Percentiles rank a stretch among this genome's conserved stretches.
Conservation (phyloP, 2,329 filamentous ascomycete genomes). For the Penicillium carneum region DNA sequence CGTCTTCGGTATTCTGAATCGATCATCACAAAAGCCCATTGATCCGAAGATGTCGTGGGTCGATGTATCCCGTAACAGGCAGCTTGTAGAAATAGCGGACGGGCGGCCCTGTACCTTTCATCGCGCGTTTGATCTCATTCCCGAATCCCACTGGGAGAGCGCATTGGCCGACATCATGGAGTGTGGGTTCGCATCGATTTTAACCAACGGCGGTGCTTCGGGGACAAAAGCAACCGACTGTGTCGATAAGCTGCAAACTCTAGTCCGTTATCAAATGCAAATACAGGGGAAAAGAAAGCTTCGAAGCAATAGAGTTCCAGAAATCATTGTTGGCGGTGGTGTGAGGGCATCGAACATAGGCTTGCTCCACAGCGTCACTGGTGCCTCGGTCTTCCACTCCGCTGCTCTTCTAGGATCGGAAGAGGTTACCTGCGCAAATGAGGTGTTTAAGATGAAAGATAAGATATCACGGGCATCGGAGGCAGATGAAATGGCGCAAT, state of each 20-base stretch:
- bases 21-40: slow-evolving; percentile 20
- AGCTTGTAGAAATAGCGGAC: slow-evolving; percentile 53
- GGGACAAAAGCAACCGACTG: slow-evolving; percentile 49
- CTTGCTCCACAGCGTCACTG: slow-evolving; percentile 41
- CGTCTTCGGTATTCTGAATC: slow-evolving; percentile 59
- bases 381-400: slow-evolving; percentile 53
- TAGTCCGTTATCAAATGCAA: slow-evolving; percentile 30
- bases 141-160: slow-evolving; percentile 29
- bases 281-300: not conserved
- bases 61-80: slow-evolving; percentile 52
- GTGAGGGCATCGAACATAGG: slow-evolving; percentile 56
- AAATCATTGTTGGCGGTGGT: slow-evolving; percentile 61
- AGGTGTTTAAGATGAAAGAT: slow-evolving; percentile 18
- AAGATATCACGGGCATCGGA: not conserved
- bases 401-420: slow-evolving; percentile 42
- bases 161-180: slow-evolving; percentile 47
- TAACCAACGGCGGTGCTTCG: slow-evolving; percentile 57
- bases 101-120: slow-evolving; percentile 62
- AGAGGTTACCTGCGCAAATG: slow-evolving; percentile 1
- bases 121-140: slow-evolving; percentile 59
- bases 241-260: slow-evolving; percentile 39
- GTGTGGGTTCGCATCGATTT: slow-evolving; percentile 57
- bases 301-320: slow-evolving; percentile 30
- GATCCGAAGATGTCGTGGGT: slow-evolving; percentile 34
- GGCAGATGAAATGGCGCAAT: not conserved